Conservation (phyloP, 1,284 basidiomycete species). For the Cutaneotrichosporon spelunceum region DNA sequence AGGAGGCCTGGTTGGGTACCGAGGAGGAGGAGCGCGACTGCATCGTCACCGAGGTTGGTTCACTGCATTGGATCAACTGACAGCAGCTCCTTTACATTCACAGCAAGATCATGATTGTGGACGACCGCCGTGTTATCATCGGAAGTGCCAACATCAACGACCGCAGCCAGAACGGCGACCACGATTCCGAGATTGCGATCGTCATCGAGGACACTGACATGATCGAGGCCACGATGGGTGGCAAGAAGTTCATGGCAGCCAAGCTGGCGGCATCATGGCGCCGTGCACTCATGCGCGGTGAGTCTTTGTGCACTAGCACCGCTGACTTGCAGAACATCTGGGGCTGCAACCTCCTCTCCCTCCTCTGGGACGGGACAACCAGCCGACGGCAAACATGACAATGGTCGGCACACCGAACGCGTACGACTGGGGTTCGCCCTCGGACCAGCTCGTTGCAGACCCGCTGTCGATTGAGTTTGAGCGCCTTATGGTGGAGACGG, state of each 20-base stretch:
- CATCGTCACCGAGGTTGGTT: slow-evolving; percentile 74
- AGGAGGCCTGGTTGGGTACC: slow-evolving; percentile 78
- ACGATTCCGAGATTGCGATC: slow-evolving; percentile 88
- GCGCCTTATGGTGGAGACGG: slow-evolving; percentile 67
- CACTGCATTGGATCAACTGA: slow-evolving; percentile 1
- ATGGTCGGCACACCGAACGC: slow-evolving; percentile 65
- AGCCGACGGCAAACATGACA: slow-evolving; percentile 63
- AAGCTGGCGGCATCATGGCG: slow-evolving; percentile 45
- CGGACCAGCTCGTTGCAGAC: slow-evolving; percentile 73
- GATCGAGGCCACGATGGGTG: slow-evolving; percentile 74
- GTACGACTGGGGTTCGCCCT: slow-evolving; percentile 61
- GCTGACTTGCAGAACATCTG: slow-evolving; percentile 67
- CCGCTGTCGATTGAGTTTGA: slow-evolving; percentile 65
- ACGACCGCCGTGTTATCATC: slow-evolving; percentile 75
- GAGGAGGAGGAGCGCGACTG: slow-evolving; percentile 75
- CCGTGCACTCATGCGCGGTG: slow-evolving; percentile 46
- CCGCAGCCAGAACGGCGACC: slow-evolving; percentile 63
- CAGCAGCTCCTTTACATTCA: slow-evolving; percentile 48
- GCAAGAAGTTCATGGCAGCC: slow-evolving; percentile 55
- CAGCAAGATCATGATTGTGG: slow-evolving; percentile 78
- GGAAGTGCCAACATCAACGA: slow-evolving; percentile 64
- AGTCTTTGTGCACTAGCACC: slow-evolving; percentile 13
- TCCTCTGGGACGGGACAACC: slow-evolving; percentile 49
- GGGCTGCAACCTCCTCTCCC: slow-evolving; percentile 61
- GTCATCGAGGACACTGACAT: slow-evolving; percentile 79